Evolutionary conservation across 169 alveolate species (phyloP).

Genomic region (Plasmodium cynomolgi): DNA sequence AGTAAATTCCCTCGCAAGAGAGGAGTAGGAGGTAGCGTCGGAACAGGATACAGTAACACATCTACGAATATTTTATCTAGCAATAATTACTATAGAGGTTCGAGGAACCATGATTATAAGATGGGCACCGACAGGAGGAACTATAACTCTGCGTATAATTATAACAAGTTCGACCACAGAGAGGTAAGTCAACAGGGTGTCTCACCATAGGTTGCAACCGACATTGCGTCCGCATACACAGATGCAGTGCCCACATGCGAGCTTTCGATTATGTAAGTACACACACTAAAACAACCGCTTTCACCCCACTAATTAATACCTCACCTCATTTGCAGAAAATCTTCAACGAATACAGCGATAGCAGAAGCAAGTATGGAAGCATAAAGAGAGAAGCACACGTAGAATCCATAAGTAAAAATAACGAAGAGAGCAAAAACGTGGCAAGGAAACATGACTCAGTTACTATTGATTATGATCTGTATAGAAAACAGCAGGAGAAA

Average conservation of each 20-base stretch:
- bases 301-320: background rate
- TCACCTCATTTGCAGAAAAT: slow-evolving; percentile 8
- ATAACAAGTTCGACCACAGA: slow-evolving; percentile 40
- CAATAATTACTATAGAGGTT: slow-evolving; percentile 53
- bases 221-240: background rate
- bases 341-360: slow-evolving; percentile 24
- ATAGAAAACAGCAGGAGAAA: slow-evolving; percentile 69
- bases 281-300: background rate
- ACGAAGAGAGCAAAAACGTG: background rate
- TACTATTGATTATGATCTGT: slow-evolving; percentile 65
- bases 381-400: slow-evolving; percentile 23
- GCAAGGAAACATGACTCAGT: slow-evolving; percentile 40
- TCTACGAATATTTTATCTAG: slow-evolving; percentile 8
- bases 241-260: background rate
- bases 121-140: slow-evolving; percentile 50
- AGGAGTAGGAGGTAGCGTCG: background rate
- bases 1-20: slow-evolving; percentile 31
- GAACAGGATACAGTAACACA: slow-evolving; percentile 27
- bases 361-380: slow-evolving; percentile 17
- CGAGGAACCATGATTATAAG: slow-evolving; percentile 56
- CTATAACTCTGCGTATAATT: slow-evolving; percentile 34
- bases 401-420: slow-evolving; percentile 17
- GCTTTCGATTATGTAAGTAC: background rate
- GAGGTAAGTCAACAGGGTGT: slow-evolving; percentile 15
- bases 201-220: background rate